phyloP scores from a whole-genome alignment of 2,329 filamentous ascomycete genomes.

The Aspergillus texensis region DNA sequence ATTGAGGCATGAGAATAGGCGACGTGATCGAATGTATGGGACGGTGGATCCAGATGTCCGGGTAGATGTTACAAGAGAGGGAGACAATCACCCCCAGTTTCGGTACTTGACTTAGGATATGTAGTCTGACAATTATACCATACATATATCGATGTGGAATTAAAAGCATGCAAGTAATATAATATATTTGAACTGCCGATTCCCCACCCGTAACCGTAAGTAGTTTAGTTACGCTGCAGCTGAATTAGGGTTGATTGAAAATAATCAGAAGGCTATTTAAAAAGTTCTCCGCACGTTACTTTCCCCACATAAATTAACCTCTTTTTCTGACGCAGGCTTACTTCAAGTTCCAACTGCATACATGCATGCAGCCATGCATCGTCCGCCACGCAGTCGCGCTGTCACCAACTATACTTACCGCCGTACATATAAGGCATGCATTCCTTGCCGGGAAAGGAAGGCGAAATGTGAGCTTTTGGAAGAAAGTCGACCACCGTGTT shows the following conservation, averaged over 20 bases:
- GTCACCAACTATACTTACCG: constrained; percentile 40
- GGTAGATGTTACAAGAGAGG: constrained; percentile 29
- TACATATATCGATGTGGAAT: neutral
- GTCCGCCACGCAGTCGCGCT: constrained; percentile 20
- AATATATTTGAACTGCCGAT: neutral
- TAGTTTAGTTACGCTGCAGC: neutral
- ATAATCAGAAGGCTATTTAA: neutral
- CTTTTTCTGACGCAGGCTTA: neutral
- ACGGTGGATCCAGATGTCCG: constrained; percentile 16
- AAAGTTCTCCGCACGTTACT: neutral
- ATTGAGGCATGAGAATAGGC: constrained; percentile 23
- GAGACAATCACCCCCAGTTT: constrained; percentile 25
- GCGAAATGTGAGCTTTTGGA: constrained; percentile 47
- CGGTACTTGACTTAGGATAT: constrained; percentile 22
- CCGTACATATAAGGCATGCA: constrained; percentile 52
- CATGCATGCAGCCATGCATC: constrained; percentile 4
- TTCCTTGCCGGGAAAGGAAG: constrained; percentile 49
- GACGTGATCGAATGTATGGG: constrained; percentile 26
- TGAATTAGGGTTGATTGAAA: neutral
- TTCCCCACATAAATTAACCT: neutral
- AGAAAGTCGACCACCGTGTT: constrained; percentile 36
- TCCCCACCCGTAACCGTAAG: neutral
- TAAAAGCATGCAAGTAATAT: neutral
- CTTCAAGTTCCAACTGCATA: neutral
- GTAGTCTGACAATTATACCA: neutral